A percentile compares a stretch with the other conserved stretches of the same genome.
Conservation (phyloP, 805 yeast species). For the Cyberlindnera mississippiensis region DNA sequence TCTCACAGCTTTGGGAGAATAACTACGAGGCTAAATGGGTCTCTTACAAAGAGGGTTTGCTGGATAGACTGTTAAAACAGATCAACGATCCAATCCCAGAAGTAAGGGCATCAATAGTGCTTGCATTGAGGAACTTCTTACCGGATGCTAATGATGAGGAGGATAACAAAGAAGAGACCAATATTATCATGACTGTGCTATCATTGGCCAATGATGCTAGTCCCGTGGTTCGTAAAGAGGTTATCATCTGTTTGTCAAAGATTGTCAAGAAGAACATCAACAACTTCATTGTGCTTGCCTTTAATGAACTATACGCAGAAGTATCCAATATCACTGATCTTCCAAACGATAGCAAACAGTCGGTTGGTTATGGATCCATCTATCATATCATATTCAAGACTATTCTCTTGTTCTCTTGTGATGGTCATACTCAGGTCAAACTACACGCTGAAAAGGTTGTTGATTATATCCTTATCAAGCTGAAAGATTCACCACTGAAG, state of each 20-base stretch:
- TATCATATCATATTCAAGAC: slow-evolving; percentile 88
- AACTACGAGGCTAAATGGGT: slow-evolving; percentile 74
- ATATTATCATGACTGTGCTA: slow-evolving; percentile 64
- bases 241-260: slow-evolving; percentile 70
- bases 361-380: slow-evolving; percentile 84
- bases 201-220: slow-evolving; percentile 82
- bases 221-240: slow-evolving; percentile 81
- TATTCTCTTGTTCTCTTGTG: slow-evolving; percentile 72
- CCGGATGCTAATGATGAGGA: slow-evolving; percentile 44
- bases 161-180: slow-evolving; percentile 59
- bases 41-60: slow-evolving; percentile 58
- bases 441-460: slow-evolving; percentile 68
- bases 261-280: slow-evolving; percentile 65
- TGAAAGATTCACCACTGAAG: slow-evolving; percentile 55
- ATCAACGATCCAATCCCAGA: slow-evolving; percentile 92
- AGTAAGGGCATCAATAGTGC: slow-evolving; percentile 79
- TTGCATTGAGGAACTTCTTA: slow-evolving; percentile 67
- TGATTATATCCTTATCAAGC: slow-evolving; percentile 62
- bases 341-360: slow-evolving; percentile 34
- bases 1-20: slow-evolving; percentile 71
- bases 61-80: slow-evolving; percentile 51
- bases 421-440: slow-evolving; percentile 81
- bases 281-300: slow-evolving; percentile 83
- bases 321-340: slow-evolving; percentile 45
- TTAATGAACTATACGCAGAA: slow-evolving; percentile 51